Base-by-base conservation (phyloP, 257 asterid genomes). In the Solanum chiquidenum region DNA sequence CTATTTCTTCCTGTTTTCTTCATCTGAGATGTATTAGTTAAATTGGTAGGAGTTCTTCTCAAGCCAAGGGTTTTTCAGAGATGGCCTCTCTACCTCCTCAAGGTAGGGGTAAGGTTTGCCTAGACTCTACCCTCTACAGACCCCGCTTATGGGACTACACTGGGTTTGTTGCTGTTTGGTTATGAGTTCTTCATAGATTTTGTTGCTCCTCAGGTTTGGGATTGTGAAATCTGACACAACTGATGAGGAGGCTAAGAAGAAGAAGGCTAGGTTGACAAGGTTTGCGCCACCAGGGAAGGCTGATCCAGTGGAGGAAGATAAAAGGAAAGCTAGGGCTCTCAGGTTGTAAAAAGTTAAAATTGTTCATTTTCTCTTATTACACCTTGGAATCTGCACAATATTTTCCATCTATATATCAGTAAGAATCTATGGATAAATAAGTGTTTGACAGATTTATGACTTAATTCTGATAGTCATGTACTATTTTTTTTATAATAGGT, bases 251-350 rank as follows among this genome's bases (percentile, higher is more conserved):
- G 89, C 91, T 44, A 97, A 95, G 91, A 97, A 97, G 95, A 96
- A 94, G 94, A 96, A 94, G 88, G 97, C 98, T 87, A 94, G 99
- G 92, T 94, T 95, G 87, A 94, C 97, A 77, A 93, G 99, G 93
- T 94, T 96, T 90, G 95, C 93, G 27, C 86, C 95, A 25, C 85
- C 91, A 87, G 16, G 95, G 85, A 88, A 86, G 88, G 83, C 89
- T 84, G 94, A 93, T 91, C 44, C 94, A 7, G 92, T 73, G 58
- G 99, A 97, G 94, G 98, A 93, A 90, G 98, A 96, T 55, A 97
- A 97, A 91, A 97, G 90, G 94, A 97, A 97, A 94, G 97, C 99
- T 27, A 95, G 99, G 90, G 98, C 98, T 52, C 88, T 94, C 87
- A 96, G 99, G 99, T 97, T 83, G 46, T 86, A 79, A 79, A 79